Percentiles rank a stretch among this genome's conserved stretches.
Evolutionary conservation across 306 rosid genomes (phyloP).

Genomic region (Clitoria ternatea): DNA sequence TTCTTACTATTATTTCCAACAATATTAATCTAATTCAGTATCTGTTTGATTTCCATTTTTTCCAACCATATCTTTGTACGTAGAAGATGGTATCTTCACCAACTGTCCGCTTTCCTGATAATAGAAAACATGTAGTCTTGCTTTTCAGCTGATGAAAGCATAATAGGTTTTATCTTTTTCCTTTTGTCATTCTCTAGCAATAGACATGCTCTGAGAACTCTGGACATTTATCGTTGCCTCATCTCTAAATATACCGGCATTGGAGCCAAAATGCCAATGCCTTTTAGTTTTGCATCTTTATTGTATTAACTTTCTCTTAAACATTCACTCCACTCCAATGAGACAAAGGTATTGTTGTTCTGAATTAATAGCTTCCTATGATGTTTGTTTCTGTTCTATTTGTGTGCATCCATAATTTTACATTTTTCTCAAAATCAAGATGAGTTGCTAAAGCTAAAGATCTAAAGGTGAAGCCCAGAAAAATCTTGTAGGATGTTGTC

Average conservation of each 20-base stretch:
- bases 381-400: background rate
- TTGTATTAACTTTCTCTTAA: background rate
- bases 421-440: background rate
- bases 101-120: background rate
- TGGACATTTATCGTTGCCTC: background rate
- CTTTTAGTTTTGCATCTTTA: background rate
- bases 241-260: background rate
- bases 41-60: background rate
- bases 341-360: background rate
- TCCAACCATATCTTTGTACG: background rate
- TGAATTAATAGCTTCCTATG: background rate
- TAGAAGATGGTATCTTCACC: slow-evolving; percentile 10
- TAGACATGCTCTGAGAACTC: background rate
- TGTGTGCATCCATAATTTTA: background rate
- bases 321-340: background rate
- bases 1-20: background rate
- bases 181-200: background rate
- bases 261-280: background rate
- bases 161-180: background rate
- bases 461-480: background rate
- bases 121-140: background rate
- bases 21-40: background rate
- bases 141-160: background rate
- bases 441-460: background rate
- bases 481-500: background rate